Evolutionary conservation across 306 rosid genomes (phyloP).

Genomic region (Vigna nakashimae): DNA sequence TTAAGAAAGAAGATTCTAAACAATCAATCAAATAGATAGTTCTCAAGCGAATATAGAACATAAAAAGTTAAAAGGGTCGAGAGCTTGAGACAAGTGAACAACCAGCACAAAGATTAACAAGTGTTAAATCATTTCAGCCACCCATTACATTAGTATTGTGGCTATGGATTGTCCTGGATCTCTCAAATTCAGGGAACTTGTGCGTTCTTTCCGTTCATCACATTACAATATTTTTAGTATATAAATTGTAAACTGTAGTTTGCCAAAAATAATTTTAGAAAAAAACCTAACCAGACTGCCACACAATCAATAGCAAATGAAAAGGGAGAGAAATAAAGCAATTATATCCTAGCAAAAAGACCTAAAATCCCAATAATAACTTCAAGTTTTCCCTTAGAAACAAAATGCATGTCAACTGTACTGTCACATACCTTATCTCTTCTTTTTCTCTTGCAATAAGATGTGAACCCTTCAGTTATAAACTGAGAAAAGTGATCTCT

Average conservation of each 20-base stretch:
- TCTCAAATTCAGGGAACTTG: not conserved
- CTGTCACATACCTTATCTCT: conserved; percentile 80
- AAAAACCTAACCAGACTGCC: not conserved
- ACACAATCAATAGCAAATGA: not conserved
- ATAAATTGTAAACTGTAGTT: conserved; percentile 10
- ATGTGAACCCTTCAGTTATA: conserved; percentile 88
- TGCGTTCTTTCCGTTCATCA: not conserved
- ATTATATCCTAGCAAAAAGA: conserved; percentile 8
- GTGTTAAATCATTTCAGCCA: conserved; percentile 25
- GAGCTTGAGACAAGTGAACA: not conserved
- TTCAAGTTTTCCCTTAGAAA: conserved; percentile 7
- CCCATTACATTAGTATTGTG: not conserved
- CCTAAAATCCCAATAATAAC: conserved; percentile 11
- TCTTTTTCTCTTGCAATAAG: conserved; percentile 98
- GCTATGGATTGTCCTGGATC: not conserved
- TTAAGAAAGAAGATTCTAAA: conserved; percentile 12
- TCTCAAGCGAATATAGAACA: not conserved
- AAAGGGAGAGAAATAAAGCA: conserved; percentile 23
- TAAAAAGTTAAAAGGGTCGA: not conserved
- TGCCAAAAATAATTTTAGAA: conserved; percentile 8
- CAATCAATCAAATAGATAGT: conserved; percentile 11
- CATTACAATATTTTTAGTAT: not conserved
- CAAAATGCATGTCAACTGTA: conserved; percentile 14
- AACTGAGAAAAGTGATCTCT: conserved; percentile 94
- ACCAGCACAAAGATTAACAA: not conserved